Evolutionary conservation across 2,329 filamentous ascomycete species (phyloP).

Genomic region (Sordariomycetes sp.): DNA sequence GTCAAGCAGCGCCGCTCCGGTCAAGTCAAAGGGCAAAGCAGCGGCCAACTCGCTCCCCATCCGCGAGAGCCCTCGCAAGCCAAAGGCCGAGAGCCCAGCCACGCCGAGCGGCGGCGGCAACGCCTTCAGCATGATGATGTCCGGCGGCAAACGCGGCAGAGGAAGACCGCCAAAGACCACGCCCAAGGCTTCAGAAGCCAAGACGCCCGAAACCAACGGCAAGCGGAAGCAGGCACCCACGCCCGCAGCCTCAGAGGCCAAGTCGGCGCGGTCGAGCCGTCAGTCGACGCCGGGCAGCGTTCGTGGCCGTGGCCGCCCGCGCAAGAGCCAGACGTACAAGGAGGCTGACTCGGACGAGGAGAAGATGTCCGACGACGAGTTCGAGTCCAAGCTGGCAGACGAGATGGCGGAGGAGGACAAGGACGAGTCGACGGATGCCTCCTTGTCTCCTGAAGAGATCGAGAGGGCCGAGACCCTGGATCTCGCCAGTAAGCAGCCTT

Average conservation of each 20-base stretch:
- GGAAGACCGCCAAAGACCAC: slow-evolving; percentile 8
- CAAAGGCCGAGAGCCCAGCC: slow-evolving; percentile 13
- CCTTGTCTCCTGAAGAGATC: slow-evolving; percentile 46
- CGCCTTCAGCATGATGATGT: slow-evolving; percentile 48
- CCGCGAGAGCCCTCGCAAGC: slow-evolving; percentile 23
- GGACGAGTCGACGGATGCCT: slow-evolving; percentile 16
- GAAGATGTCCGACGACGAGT: slow-evolving; percentile 69
- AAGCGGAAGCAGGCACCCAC: slow-evolving; percentile 24
- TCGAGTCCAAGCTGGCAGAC: slow-evolving; percentile 67
- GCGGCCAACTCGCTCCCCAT: slow-evolving; percentile 21
- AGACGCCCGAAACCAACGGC: slow-evolving; percentile 8
- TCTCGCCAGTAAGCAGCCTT: slow-evolving; percentile 56
- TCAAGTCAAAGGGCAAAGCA: slow-evolving; percentile 8
- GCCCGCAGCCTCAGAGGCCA: slow-evolving; percentile 32
- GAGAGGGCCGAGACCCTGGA: slow-evolving; percentile 61
- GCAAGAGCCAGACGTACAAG: slow-evolving; percentile 38
- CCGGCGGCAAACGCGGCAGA: slow-evolving; percentile 23
- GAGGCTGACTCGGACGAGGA: slow-evolving; percentile 52
- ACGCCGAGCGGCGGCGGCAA: slow-evolving; percentile 26
- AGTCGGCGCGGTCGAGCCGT: slow-evolving; percentile 67
- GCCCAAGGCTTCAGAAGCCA: slow-evolving; percentile 4
- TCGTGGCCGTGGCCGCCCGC: slow-evolving; percentile 39
- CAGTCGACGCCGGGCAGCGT: slow-evolving; percentile 61
- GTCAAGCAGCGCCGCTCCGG: slow-evolving; percentile 1
- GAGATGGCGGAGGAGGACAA: slow-evolving; percentile 39